These are phyloP conservation scores for Mycena sp. DNA, from an alignment of 1,284 basidiomycete genomes.

Conservation along the genomic window DNA sequence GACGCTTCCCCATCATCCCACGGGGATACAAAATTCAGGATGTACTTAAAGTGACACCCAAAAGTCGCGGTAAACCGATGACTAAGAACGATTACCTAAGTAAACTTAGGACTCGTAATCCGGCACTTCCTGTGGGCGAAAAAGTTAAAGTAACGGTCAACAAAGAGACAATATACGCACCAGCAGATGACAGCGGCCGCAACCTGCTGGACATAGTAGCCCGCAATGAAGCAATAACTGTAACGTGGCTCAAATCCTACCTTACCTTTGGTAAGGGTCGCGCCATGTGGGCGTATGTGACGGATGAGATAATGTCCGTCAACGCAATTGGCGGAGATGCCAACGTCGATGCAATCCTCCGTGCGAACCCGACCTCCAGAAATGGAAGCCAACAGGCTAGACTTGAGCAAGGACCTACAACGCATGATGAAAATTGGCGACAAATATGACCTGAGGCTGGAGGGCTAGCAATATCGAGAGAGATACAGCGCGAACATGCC, in stretches of 20 bases:
- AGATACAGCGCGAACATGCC: constrained; percentile 19
- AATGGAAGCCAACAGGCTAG: neutral
- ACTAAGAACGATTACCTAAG: no score
- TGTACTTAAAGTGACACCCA: no score
- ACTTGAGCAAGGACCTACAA: neutral
- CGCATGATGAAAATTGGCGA: neutral
- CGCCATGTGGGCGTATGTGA: constrained; percentile 36
- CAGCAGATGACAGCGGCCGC: constrained; percentile 14
- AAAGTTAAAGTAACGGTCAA: neutral
- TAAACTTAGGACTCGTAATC: no score
- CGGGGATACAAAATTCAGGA: constrained; percentile 2
- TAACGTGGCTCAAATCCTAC: constrained; percentile 30
- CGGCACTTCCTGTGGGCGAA: no score
- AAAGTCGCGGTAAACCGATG: no score
- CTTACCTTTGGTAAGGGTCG: constrained; percentile 6
- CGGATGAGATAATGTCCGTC: constrained; percentile 31
- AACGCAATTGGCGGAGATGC: neutral
- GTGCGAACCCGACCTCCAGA: neutral
- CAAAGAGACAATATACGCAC: constrained; percentile 14
- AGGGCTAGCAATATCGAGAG: neutral
- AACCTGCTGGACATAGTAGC: constrained; percentile 32
- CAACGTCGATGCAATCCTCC: neutral
- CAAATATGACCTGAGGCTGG: neutral
- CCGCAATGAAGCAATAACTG: constrained; percentile 28
- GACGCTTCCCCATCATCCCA: no score